Conservation (phyloP, 306 rosid species). For the Delonix regia region DNA sequence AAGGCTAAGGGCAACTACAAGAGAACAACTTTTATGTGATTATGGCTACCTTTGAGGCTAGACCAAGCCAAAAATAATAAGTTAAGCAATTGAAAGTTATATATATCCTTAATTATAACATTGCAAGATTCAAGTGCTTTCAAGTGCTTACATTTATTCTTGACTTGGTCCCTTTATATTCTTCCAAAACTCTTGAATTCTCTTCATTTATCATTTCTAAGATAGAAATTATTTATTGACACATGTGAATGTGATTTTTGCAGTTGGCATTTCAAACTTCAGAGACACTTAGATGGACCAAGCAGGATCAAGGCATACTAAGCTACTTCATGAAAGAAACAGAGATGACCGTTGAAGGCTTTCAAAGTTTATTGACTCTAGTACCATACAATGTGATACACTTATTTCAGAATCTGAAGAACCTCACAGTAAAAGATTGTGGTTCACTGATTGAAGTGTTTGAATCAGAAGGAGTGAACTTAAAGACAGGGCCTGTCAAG, state of each 20-base stretch:
- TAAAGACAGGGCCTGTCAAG: neutral
- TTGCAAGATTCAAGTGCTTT: neutral
- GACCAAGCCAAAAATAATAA: neutral
- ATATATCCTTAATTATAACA: neutral
- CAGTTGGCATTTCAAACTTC: slow-evolving; percentile 33
- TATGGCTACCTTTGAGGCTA: neutral
- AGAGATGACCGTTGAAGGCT: slow-evolving; percentile 13
- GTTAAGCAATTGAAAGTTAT: neutral
- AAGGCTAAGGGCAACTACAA: neutral
- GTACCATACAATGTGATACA: slow-evolving; percentile 30
- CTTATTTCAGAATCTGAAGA: slow-evolving; percentile 25
- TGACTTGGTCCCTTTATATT: neutral
- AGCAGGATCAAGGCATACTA: slow-evolving; percentile 10
- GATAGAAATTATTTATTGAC: neutral
- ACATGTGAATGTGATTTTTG: neutral
- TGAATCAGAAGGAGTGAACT: slow-evolving; percentile 25
- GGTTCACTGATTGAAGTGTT: slow-evolving; percentile 25
- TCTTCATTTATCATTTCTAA: neutral
- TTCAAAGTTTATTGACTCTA: slow-evolving; percentile 26
- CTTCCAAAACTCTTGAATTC: neutral
- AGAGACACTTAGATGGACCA: slow-evolving; percentile 26
- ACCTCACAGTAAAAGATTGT: slow-evolving; percentile 33
- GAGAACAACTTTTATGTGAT: neutral
- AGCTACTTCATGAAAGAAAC: slow-evolving; percentile 23
- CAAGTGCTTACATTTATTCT: neutral